Evolutionary conservation across 306 rosid species (phyloP).

Genomic region (Trifolium pratense): DNA sequence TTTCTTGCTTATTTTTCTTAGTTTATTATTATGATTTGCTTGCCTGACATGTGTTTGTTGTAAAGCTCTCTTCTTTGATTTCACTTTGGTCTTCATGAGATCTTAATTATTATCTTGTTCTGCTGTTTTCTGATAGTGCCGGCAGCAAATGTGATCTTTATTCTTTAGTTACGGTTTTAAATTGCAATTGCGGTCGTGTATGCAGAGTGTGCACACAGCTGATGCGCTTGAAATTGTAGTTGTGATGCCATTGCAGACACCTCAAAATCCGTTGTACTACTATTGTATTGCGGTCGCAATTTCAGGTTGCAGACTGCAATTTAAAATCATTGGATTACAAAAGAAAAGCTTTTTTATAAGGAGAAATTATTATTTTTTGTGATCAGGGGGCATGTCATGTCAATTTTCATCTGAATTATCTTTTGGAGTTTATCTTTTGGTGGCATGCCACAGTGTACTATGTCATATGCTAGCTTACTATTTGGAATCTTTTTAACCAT

Average conservation of each 20-base stretch:
- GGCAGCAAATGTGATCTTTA: neutral
- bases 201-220: neutral
- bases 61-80: slow-evolving; percentile 36
- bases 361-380: neutral
- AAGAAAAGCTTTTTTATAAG: neutral
- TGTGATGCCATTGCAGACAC: neutral
- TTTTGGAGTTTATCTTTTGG: slow-evolving; percentile 31
- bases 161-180: neutral
- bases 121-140: slow-evolving; percentile 40
- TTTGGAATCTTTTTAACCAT: slow-evolving; percentile 21
- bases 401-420: slow-evolving; percentile 29
- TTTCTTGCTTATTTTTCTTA: slow-evolving; percentile 22
- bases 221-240: too few species aligned
- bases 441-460: slow-evolving; percentile 14
- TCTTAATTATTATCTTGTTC: slow-evolving; percentile 1
- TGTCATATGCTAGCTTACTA: slow-evolving; percentile 31
- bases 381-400: neutral
- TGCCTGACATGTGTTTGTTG: slow-evolving; percentile 7
- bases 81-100: slow-evolving; percentile 32
- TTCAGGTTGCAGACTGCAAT: neutral
- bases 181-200: neutral
- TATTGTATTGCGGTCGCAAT: too few species aligned
- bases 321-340: neutral
- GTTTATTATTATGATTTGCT: slow-evolving; percentile 36
- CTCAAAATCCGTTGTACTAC: neutral